Evolutionary conservation across 2,329 filamentous ascomycete genomes (phyloP).

Genomic region (Cladophialophora exuberans): DNA sequence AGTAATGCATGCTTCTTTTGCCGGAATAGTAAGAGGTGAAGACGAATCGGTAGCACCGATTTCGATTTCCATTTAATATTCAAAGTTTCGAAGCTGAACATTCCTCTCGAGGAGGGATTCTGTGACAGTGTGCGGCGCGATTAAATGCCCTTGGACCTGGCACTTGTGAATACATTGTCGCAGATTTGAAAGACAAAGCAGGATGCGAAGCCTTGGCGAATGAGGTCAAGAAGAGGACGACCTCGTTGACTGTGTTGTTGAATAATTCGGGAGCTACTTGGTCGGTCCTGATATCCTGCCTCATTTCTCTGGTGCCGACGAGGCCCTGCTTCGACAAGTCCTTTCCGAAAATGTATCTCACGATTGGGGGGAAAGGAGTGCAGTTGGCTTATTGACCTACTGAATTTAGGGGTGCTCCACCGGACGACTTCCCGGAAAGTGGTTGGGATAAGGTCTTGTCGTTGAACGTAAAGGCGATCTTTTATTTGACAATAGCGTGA

Average conservation of each 20-base stretch:
- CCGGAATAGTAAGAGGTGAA: too few species aligned
- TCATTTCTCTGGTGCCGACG: too few species aligned
- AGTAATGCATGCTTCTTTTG: constrained; percentile 32
- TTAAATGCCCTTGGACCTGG: constrained; percentile 57
- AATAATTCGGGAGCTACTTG: constrained; percentile 38
- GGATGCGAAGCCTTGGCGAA: constrained; percentile 52
- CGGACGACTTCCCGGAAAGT: constrained; percentile 60
- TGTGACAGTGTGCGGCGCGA: constrained; percentile 35
- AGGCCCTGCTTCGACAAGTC: too few species aligned
- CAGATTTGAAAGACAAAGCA: constrained; percentile 56
- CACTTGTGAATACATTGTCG: constrained; percentile 54
- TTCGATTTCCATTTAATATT: too few species aligned
- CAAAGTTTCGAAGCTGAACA: too few species aligned
- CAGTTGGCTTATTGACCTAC: too few species aligned
- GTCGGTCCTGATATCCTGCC: too few species aligned
- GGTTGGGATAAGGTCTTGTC: constrained; percentile 62
- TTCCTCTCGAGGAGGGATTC: too few species aligned
- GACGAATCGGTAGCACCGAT: too few species aligned
- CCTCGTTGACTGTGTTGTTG: constrained; percentile 51
- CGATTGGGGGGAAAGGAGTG: too few species aligned
- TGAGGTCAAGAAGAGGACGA: constrained; percentile 51
- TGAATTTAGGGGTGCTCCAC: constrained; percentile 52
- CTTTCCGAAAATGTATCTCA: too few species aligned
- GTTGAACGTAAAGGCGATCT: constrained; percentile 58
- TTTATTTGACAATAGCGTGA: constrained; percentile 44